phyloP scores from a whole-genome alignment of 169 alveolate genomes.

The Blepharisma undulans region DNA sequence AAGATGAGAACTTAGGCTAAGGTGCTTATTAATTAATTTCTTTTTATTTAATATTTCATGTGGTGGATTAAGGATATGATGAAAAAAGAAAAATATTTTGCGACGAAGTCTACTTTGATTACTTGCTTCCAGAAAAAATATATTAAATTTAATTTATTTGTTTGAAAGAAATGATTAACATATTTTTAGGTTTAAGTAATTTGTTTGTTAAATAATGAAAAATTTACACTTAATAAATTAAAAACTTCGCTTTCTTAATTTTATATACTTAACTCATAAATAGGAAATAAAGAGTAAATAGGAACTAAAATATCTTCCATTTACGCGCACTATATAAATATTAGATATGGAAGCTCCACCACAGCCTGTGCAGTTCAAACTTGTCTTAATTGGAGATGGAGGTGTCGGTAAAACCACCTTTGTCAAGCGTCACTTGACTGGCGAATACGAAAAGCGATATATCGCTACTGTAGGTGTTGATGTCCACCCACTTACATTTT shows the following conservation, averaged over 20 bases:
- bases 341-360: neutral
- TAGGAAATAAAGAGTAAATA: neutral
- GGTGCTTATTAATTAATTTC: neutral
- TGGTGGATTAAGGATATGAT: no score
- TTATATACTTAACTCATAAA: neutral
- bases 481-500: conserved; percentile 95
- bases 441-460: conserved; percentile 98
- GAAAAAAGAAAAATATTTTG: no score
- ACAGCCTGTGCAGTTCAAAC: conserved; percentile 89
- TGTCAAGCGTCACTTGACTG: conserved; percentile 97
- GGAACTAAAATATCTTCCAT: neutral
- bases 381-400: conserved; percentile 99
- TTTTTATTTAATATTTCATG: no score
- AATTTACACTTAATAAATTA: no score
- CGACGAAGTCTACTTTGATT: no score
- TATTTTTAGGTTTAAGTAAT: no score
- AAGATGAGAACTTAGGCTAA: neutral
- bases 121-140: no score
- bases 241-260: no score
- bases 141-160: no score
- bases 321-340: neutral
- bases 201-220: no score
- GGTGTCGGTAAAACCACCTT: conserved; percentile 99
- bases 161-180: no score
- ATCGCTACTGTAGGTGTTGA: conserved; percentile 98